A percentile compares a stretch with the other conserved stretches of the same genome.
phyloP scores from a whole-genome alignment of 148 eudicot species.

The Amaranthus palmeri region DNA sequence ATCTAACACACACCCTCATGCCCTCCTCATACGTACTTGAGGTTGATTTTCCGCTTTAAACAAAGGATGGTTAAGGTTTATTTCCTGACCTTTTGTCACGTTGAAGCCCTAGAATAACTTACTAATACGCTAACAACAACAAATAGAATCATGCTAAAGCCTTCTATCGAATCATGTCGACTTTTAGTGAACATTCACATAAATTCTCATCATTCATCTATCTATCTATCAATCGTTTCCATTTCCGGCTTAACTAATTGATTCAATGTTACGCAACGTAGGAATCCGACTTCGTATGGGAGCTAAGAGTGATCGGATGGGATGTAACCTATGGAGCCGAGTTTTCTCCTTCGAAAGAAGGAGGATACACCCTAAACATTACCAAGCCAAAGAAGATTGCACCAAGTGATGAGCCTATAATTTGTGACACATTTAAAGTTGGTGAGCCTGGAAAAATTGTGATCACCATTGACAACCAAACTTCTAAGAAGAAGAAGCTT shows the following conservation, averaged over 20 bases:
- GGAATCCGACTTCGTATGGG: constrained; percentile 42
- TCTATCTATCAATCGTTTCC: no score
- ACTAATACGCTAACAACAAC: neutral
- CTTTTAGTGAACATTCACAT: no score
- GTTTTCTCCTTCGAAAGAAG: constrained; percentile 41
- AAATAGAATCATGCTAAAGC: neutral
- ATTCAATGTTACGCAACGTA: constrained; percentile 17
- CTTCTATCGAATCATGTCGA: no score
- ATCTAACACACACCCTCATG: no score
- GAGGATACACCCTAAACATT: constrained; percentile 46
- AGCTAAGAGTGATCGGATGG: constrained; percentile 58
- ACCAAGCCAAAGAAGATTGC: constrained; percentile 46
- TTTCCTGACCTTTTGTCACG: no score
- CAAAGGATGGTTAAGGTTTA: no score
- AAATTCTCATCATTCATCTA: no score
- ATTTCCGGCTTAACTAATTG: neutral
- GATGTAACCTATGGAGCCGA: constrained; percentile 52
- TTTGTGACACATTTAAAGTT: constrained; percentile 44
- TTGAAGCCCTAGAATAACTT: no score
- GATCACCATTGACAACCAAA: constrained; percentile 48
- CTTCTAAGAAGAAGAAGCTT: constrained; percentile 60
- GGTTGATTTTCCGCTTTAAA: no score
- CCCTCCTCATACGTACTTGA: no score
- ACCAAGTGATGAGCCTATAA: constrained; percentile 37
- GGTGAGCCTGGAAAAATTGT: constrained; percentile 49